Evolutionary conservation across 1,284 basidiomycete species (phyloP), one percentile per base, ranked within the genome.

Genomic region (Microbotryum violaceum): DNA sequence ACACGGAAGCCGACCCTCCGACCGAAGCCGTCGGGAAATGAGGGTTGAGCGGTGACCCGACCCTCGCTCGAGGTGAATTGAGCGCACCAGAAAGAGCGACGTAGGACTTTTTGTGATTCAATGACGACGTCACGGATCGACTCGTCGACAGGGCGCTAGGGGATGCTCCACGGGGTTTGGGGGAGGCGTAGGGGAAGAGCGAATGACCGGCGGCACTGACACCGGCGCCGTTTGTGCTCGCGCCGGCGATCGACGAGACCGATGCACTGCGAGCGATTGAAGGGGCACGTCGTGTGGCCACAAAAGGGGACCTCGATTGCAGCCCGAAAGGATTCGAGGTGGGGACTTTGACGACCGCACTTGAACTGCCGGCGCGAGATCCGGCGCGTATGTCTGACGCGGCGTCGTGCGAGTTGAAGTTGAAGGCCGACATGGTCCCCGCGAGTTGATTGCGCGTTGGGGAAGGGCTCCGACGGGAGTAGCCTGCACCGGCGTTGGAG

Each of bases 151-250:
- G 12, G 21, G 42, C 20, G 16, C 49, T 9, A 7, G 62, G 48
- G 8, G 61, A 53, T 33, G 57, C 44, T 47, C 49, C 61, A 12
- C 67, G 62, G 16, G 62, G 64, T 25, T 62, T 10, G 6, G 64
- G 60, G 9, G 67, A 62, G 8, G 64, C 48, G 62, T 64, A 68
- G 7, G 67, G 64, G 58, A 66, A 68, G 16, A 68, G 60, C 4
- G 65, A 56, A 50, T 64, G 55, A 6, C 60, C 23, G n/a, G 33
- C 53, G 45, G 29, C 42, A 18, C 29, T 31, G n/a, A n/a, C 4
- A 4, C 25, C 54, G 37, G 37, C 37, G 37, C 37, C 37, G 37
- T 42, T 42, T 14, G 37, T 42, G 12, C 10, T 18, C 14, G 42
- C 46, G 44, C 16, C 6, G 8, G 23, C 53, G 44, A 21, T 2